Evolutionary conservation across 176 grass and related monocot species (phyloP).

Genomic region (Areca catechu): DNA sequence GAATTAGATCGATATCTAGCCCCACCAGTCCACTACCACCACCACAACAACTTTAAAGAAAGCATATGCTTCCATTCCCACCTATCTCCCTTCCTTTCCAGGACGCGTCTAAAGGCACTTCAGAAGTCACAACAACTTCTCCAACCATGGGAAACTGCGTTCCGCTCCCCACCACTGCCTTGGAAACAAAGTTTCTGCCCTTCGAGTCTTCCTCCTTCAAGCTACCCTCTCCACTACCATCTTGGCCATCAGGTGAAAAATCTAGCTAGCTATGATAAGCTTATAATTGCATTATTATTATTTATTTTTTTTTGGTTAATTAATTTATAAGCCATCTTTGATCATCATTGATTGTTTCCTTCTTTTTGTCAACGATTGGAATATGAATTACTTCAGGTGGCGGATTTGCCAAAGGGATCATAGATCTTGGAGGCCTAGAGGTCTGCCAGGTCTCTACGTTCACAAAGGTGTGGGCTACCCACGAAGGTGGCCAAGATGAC

Average conservation of each 20-base stretch:
- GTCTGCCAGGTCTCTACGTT: conserved; percentile 44
- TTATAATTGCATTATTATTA: no score
- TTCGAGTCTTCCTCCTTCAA: conserved; percentile 30
- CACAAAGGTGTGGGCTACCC: conserved; percentile 52
- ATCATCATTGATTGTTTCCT: conserved; percentile 6
- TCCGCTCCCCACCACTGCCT: conserved; percentile 13
- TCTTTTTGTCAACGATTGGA: no score
- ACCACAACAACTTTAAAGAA: no score
- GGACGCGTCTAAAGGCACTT: no score
- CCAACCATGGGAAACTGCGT: conserved; percentile 28
- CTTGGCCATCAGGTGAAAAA: conserved; percentile 50
- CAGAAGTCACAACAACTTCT: neutral
- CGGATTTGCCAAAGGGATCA: conserved; percentile 55
- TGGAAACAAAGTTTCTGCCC: no score
- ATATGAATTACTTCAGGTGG: conserved; percentile 26
- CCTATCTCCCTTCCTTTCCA: no score
- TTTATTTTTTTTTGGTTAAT: no score
- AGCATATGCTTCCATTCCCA: no score
- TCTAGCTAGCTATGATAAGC: no score
- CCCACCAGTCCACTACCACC: no score
- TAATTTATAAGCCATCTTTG: neutral
- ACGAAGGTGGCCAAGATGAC: conserved; percentile 48
- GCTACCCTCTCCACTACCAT: conserved; percentile 27
- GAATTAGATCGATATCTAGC: no score
- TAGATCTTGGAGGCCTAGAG: conserved; percentile 56